phyloP scores from a whole-genome alignment of 2,329 filamentous ascomycete species.

The Aspergillus versicolor region DNA sequence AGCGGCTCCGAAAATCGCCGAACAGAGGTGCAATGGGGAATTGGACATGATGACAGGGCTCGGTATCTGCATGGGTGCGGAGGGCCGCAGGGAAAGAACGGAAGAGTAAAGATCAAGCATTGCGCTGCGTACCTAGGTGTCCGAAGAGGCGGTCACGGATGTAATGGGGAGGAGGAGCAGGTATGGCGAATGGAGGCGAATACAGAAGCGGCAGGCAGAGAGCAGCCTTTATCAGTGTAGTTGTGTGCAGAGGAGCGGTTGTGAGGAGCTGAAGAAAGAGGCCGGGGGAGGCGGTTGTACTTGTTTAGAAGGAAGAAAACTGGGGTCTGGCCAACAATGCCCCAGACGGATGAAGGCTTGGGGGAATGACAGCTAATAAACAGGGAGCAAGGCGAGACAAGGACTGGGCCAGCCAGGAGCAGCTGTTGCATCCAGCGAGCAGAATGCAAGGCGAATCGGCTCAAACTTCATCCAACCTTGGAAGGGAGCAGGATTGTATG shows the following conservation, averaged over 20 bases:
- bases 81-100: not conserved
- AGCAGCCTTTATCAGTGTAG: not conserved
- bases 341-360: not conserved
- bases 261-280: not conserved
- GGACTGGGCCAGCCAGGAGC: too few relatives aligned
- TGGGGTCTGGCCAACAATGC: not conserved
- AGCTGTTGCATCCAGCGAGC: not conserved
- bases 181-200: not conserved
- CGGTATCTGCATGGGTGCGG: not conserved
- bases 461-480: not conserved
- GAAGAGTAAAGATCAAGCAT: not conserved
- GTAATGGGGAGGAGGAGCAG: not conserved
- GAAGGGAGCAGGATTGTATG: not conserved
- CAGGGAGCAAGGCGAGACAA: not conserved
- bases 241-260: not conserved
- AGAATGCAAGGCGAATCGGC: not conserved
- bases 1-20: constrained; percentile 8
- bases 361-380: constrained; percentile 4
- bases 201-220: not conserved
- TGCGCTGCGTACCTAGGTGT: not conserved
- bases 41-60: not conserved
- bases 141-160: not conserved
- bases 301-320: not conserved
- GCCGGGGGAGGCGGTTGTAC: not conserved
- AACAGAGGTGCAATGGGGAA: not conserved